A percentile compares a stretch with the other conserved stretches of the same genome.
Evolutionary conservation across 192 early-diverging fungal species (phyloP).

Genomic region (Martensiomyces pterosporus): DNA sequence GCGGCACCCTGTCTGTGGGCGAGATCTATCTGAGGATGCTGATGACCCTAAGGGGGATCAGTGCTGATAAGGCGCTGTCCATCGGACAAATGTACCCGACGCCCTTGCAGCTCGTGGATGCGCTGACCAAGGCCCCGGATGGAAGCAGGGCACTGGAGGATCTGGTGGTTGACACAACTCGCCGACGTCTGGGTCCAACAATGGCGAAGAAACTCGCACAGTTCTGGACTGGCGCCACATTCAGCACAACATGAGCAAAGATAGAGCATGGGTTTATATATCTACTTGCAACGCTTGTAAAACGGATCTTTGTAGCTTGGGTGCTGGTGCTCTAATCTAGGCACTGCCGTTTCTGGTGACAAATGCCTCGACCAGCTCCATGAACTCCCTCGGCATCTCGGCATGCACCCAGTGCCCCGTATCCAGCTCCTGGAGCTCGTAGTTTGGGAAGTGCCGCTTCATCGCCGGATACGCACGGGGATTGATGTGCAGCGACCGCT

Average conservation of each 20-base stretch:
- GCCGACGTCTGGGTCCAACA: slow-evolving; percentile 52
- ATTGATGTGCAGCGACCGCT: slow-evolving; percentile 61
- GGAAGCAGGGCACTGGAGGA: slow-evolving; percentile 43
- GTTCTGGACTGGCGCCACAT: slow-evolving; percentile 56
- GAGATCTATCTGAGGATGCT: slow-evolving; percentile 84
- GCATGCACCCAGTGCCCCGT: slow-evolving; percentile 93
- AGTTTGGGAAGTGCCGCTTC: slow-evolving; percentile 65
- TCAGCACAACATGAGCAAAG: slow-evolving; percentile 4
- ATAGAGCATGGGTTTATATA: background rate
- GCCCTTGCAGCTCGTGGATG: slow-evolving; percentile 50
- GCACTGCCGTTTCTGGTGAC: slow-evolving; percentile 1
- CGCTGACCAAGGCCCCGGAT: slow-evolving; percentile 34
- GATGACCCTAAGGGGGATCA: slow-evolving; percentile 78
- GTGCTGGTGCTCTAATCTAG: background rate
- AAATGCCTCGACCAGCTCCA: slow-evolving; percentile 55
- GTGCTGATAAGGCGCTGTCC: slow-evolving; percentile 77
- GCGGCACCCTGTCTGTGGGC: slow-evolving; percentile 58
- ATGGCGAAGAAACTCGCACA: slow-evolving; percentile 55
- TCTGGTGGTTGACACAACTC: slow-evolving; percentile 49
- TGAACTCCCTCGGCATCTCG: slow-evolving; percentile 66
- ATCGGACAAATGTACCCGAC: slow-evolving; percentile 70
- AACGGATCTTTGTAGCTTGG: background rate
- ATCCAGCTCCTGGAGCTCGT: slow-evolving; percentile 61
- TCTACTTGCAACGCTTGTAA: background rate
- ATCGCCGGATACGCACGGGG: slow-evolving; percentile 57